A percentile compares a stretch with the other conserved stretches of the same genome.
Evolutionary conservation across 768 basidiomycete genomes (phyloP).

Genomic region (Steccherinum ochraceum): DNA sequence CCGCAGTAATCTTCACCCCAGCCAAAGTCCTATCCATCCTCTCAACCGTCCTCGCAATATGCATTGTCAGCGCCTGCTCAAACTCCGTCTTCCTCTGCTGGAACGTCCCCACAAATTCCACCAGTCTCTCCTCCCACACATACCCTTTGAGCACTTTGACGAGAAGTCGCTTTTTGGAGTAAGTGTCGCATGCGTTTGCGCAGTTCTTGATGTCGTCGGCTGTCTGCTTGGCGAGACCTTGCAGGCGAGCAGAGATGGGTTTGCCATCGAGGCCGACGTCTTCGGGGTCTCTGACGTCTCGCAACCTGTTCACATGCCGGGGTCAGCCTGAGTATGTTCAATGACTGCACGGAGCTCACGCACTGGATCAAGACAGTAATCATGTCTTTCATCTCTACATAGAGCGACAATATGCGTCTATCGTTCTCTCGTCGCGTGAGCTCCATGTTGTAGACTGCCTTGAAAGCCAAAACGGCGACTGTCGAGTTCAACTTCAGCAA

Average conservation of each 20-base stretch:
- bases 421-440: constrained; percentile 45
- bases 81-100: constrained; percentile 18
- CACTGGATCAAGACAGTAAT: constrained; percentile 41
- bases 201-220: constrained; percentile 27
- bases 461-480: constrained; percentile 47
- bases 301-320: constrained; percentile 23
- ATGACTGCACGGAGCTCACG: constrained; percentile 7
- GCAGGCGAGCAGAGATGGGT: constrained; percentile 28
- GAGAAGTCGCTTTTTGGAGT: constrained; percentile 23
- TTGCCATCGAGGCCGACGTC: constrained; percentile 25
- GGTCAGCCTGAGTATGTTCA: neutral
- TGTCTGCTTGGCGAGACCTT: constrained; percentile 21
- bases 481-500: neutral
- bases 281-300: constrained; percentile 23
- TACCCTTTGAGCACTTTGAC: constrained; percentile 22
- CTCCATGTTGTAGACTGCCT: constrained; percentile 41
- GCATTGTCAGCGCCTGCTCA: constrained; percentile 22
- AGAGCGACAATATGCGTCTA: constrained; percentile 38
- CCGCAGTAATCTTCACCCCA: neutral
- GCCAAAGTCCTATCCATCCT: neutral
- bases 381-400: constrained; percentile 45
- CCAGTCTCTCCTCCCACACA: constrained; percentile 23
- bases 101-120: constrained; percentile 19
- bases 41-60: constrained; percentile 21
- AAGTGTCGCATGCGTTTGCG: constrained; percentile 27